Percentiles rank a stretch among this genome's conserved stretches.
These are phyloP conservation scores for Kazachstania viticola DNA, from an alignment of 805 yeast species.

Conservation along the genomic window DNA sequence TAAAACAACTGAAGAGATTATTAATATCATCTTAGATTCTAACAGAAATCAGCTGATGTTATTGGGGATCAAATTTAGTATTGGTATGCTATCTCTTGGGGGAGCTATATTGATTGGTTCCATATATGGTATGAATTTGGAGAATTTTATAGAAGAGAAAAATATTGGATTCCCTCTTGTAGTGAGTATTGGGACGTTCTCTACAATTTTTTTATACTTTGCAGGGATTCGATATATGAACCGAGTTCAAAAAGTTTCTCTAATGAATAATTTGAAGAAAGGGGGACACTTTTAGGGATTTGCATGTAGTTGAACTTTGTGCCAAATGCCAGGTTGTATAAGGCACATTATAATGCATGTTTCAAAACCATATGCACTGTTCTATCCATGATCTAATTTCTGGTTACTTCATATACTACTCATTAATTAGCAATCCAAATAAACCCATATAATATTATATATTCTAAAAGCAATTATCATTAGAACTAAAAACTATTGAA, in stretches of 20 bases:
- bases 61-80: slow-evolving; percentile 70
- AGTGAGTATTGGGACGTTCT: slow-evolving; percentile 29
- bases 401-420: too few relatives aligned
- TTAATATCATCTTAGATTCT: slow-evolving; percentile 83
- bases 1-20: slow-evolving; percentile 87
- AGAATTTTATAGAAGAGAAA: slow-evolving; percentile 80
- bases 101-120: slow-evolving; percentile 74
- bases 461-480: too few relatives aligned
- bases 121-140: slow-evolving; percentile 90
- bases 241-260: slow-evolving; percentile 61
- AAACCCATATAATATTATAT: neutral
- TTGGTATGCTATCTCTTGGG: slow-evolving; percentile 74
- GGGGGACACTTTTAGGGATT: slow-evolving; percentile 1
- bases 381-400: too few relatives aligned
- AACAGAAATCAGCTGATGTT: slow-evolving; percentile 90
- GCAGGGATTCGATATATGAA: slow-evolving; percentile 47
- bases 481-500: too few relatives aligned
- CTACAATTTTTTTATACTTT: slow-evolving; percentile 37
- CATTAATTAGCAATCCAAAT: too few relatives aligned
- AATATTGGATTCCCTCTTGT: slow-evolving; percentile 55
- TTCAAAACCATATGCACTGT: too few relatives aligned
- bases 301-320: too few relatives aligned
- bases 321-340: too few relatives aligned
- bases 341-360: too few relatives aligned
- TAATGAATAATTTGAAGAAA: slow-evolving; percentile 34